These are phyloP conservation scores for Leccinum truebloodii DNA, from an alignment of 768 basidiomycete genomes.

Conservation along the genomic window DNA sequence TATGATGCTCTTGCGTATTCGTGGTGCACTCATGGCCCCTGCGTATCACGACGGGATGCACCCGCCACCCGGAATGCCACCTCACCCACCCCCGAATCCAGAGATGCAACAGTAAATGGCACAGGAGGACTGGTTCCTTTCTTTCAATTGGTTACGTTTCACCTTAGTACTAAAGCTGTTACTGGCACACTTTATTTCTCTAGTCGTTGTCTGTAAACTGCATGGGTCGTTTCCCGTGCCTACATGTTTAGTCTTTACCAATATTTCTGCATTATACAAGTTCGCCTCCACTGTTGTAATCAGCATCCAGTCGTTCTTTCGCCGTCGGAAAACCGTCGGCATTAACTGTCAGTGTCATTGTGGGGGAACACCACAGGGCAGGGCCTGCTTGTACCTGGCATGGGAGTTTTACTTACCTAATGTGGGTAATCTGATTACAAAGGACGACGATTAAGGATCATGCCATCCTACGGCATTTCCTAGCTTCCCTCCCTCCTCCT, in stretches of 20 bases:
- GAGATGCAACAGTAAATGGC: constrained; percentile 31
- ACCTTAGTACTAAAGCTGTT: constrained; percentile 2
- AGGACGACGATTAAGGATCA: constrained; percentile 3
- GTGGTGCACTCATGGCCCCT: constrained; percentile 65
- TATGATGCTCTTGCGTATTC: constrained; percentile 81
- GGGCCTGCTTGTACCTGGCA: not conserved
- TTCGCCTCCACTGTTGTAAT: not conserved
- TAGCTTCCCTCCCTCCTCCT: not conserved
- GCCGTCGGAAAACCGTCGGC: not conserved
- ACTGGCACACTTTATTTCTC: constrained; percentile 4
- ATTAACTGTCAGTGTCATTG: no score
- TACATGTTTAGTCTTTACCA: not conserved
- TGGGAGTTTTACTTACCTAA: constrained; percentile 22
- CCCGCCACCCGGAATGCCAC: constrained; percentile 38
- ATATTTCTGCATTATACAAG: not conserved
- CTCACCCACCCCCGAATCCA: constrained; percentile 36
- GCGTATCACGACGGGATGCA: constrained; percentile 40
- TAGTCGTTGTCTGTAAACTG: constrained; percentile 7
- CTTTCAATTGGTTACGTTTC: constrained; percentile 2
- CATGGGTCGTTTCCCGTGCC: not conserved
- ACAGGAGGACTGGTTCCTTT: not conserved
- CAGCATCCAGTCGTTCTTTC: not conserved
- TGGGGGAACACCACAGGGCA: no score
- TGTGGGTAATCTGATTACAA: constrained; percentile 23
- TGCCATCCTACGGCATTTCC: not conserved